A percentile compares a stretch with the other conserved stretches of the same genome.
Conservation (phyloP, 2,329 filamentous ascomycete species). For the Amphichorda felina region DNA sequence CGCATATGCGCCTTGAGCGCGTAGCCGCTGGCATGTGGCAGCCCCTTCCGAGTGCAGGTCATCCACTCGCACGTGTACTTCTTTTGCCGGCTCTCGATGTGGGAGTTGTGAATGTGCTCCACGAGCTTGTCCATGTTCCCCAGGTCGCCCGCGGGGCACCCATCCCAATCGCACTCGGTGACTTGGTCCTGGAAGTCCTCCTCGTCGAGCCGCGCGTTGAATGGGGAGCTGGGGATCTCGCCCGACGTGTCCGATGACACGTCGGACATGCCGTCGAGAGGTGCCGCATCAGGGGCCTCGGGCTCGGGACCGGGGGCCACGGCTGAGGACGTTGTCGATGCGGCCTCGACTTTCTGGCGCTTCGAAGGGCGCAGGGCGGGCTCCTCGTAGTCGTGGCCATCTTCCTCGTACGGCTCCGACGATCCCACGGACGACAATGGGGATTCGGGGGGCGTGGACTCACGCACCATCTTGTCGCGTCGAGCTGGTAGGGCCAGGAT, state of each 20-base stretch:
- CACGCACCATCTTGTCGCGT: slow-evolving; percentile 20
- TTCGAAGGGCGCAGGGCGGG: slow-evolving; percentile 30
- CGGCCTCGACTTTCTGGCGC: slow-evolving; percentile 31
- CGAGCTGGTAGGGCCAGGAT: too few relatives aligned
- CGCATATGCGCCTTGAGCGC: slow-evolving; percentile 95
- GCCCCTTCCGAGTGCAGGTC: slow-evolving; percentile 77
- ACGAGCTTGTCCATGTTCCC: slow-evolving; percentile 74
- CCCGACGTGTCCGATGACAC: slow-evolving; percentile 87
- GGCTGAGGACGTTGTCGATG: slow-evolving; percentile 32
- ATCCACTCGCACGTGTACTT: slow-evolving; percentile 98
- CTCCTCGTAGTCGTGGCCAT: slow-evolving; percentile 29
- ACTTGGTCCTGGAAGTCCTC: slow-evolving; percentile 70
- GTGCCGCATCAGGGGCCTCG: slow-evolving; percentile 37
- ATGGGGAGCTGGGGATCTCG: slow-evolving; percentile 63
- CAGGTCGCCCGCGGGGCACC: slow-evolving; percentile 58
- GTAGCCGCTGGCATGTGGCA: slow-evolving; percentile 90
- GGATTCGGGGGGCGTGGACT: slow-evolving; percentile 28
- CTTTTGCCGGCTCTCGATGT: slow-evolving; percentile 87
- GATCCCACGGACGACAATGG: slow-evolving; percentile 35
- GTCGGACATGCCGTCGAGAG: slow-evolving; percentile 48
- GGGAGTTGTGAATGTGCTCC: slow-evolving; percentile 79
- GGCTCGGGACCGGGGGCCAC: slow-evolving; percentile 27
- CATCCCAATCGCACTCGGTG: slow-evolving; percentile 67
- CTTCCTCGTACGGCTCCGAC: slow-evolving; percentile 32
- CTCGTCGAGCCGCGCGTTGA: slow-evolving; percentile 57